These are phyloP conservation scores for Vaccinium myrtillus DNA, from an alignment of 148 eudicot species.

Conservation along the genomic window DNA sequence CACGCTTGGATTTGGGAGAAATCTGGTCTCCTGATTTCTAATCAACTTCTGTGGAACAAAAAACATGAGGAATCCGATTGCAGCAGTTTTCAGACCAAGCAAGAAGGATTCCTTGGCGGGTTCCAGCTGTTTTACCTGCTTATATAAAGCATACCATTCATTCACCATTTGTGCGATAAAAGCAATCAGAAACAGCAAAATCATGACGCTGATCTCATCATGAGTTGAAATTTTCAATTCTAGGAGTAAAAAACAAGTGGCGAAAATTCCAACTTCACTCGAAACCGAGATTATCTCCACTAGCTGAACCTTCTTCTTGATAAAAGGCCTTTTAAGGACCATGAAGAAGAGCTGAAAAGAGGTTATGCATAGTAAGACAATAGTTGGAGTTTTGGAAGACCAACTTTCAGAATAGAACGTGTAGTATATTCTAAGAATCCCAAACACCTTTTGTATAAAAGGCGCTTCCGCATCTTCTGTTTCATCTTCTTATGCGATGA, in stretches of 20 bases:
- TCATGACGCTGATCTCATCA: slow-evolving; percentile 49
- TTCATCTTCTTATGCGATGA: slow-evolving; percentile 91
- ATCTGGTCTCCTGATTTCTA: slow-evolving; percentile 33
- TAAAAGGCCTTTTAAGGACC: slow-evolving; percentile 87
- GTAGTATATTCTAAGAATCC: slow-evolving; percentile 85
- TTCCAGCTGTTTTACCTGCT: slow-evolving; percentile 62
- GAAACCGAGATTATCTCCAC: slow-evolving; percentile 79
- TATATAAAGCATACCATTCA: slow-evolving; percentile 72
- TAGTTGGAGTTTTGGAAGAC: slow-evolving; percentile 45
- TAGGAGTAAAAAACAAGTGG: slow-evolving; percentile 41
- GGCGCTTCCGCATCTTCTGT: slow-evolving; percentile 98
- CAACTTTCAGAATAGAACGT: slow-evolving; percentile 45
- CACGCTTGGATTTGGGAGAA: slow-evolving; percentile 24
- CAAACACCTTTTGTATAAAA: slow-evolving; percentile 80
- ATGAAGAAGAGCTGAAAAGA: slow-evolving; percentile 87
- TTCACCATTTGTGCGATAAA: slow-evolving; percentile 56
- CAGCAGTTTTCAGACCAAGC: slow-evolving; percentile 49
- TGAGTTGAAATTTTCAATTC: slow-evolving; percentile 33
- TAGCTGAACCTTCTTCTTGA: slow-evolving; percentile 83
- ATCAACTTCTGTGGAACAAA: slow-evolving; percentile 47
- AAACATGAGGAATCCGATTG: slow-evolving; percentile 51
- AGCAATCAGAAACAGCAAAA: slow-evolving; percentile 49
- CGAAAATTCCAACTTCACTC: slow-evolving; percentile 62
- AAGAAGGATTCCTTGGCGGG: slow-evolving; percentile 42
- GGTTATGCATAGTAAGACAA: slow-evolving; percentile 57